Conservation (phyloP, 2,329 filamentous ascomycete genomes). For the Phyllosticta citriasiana region DNA sequence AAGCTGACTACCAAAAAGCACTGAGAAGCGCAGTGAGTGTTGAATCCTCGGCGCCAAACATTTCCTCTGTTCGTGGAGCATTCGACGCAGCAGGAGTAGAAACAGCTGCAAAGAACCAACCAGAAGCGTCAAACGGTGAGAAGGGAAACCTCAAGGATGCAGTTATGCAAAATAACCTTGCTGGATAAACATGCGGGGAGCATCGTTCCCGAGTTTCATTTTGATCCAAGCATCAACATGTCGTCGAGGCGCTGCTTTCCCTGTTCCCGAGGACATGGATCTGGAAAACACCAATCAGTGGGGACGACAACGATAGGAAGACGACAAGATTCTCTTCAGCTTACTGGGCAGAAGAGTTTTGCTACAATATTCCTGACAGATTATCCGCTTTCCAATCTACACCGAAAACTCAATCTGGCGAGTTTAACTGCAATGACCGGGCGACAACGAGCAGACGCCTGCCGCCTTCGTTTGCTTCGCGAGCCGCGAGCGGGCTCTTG, state of each 20-base stretch:
- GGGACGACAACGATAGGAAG: background rate
- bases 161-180: background rate
- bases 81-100: too few relatives aligned
- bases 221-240: background rate
- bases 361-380: background rate
- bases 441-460: background rate
- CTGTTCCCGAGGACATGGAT: background rate
- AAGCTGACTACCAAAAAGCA: too few relatives aligned
- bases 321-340: too few relatives aligned
- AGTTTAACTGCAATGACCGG: background rate
- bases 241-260: background rate
- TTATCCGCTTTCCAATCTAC: background rate
- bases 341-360: background rate
- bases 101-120: background rate
- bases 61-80: too few relatives aligned
- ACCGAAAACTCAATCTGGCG: background rate
- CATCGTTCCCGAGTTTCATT: background rate
- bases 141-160: background rate
- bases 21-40: too few relatives aligned
- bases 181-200: background rate
- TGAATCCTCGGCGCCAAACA: too few relatives aligned
- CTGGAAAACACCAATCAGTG: background rate
- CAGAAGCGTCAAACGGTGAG: background rate
- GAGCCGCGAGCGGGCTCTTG: background rate
- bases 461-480: background rate